These are phyloP conservation scores for Flueggea neowawraea DNA, from an alignment of 441 rosid genomes.

Conservation along the genomic window DNA sequence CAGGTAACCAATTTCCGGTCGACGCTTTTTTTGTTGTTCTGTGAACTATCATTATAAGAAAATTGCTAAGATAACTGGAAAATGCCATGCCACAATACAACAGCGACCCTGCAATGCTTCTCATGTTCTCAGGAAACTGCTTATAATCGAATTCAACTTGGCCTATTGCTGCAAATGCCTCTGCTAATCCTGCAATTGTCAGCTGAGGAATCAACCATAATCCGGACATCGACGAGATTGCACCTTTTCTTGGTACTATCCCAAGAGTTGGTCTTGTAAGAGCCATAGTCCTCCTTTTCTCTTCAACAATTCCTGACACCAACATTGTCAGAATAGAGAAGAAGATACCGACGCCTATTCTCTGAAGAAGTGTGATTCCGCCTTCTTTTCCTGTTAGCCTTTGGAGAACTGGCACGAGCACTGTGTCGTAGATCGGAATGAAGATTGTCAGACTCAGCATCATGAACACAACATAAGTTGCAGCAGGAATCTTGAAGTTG, in stretches of 20 bases:
- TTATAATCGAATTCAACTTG: constrained; percentile 73
- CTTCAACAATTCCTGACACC: constrained; percentile 54
- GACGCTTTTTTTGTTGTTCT: constrained; percentile 36
- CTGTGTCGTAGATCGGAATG: constrained; percentile 63
- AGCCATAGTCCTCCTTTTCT: constrained; percentile 46
- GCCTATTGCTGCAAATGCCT: constrained; percentile 57
- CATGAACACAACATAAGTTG: constrained; percentile 63
- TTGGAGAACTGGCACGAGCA: constrained; percentile 49
- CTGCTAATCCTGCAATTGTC: constrained; percentile 55
- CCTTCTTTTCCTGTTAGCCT: constrained; percentile 59
- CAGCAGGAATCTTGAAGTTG: constrained; percentile 60
- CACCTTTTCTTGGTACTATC: constrained; percentile 57
- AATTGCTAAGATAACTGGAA: constrained; percentile 56
- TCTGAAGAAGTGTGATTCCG: constrained; percentile 70
- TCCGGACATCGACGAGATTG: constrained; percentile 72
- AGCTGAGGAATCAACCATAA: constrained; percentile 75
- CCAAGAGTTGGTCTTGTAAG: constrained; percentile 62
- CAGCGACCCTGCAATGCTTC: constrained; percentile 73
- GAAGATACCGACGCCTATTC: constrained; percentile 61
- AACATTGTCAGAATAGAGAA: constrained; percentile 41
- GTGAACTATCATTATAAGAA: constrained; percentile 60
- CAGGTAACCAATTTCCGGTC: constrained; percentile 66
- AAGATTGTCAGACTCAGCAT: constrained; percentile 58
- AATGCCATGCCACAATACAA: constrained; percentile 54
- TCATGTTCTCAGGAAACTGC: constrained; percentile 89